phyloP scores from a whole-genome alignment of 2,329 filamentous ascomycete genomes.

The Ascochyta pisi region DNA sequence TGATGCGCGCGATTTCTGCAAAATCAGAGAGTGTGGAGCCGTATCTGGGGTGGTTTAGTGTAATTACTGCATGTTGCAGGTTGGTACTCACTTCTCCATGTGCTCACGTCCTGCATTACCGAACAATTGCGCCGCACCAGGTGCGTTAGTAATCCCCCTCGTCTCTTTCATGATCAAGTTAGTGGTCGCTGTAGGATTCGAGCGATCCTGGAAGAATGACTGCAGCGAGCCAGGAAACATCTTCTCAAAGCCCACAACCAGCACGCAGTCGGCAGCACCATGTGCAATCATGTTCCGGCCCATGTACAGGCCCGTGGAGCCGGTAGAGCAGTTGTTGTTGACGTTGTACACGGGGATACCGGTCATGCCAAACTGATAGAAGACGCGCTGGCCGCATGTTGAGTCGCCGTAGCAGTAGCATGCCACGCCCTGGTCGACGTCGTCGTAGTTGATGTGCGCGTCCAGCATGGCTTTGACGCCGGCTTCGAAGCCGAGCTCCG shows the following conservation, averaged over 20 bases:
- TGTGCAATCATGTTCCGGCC: conserved; percentile 79
- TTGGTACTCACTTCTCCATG: conserved; percentile 75
- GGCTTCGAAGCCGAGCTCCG: conserved; percentile 91
- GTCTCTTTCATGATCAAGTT: conserved; percentile 83
- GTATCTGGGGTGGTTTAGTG: conserved; percentile 62
- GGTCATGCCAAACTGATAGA: conserved; percentile 99
- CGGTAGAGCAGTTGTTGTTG: conserved; percentile 98
- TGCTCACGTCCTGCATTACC: conserved; percentile 94
- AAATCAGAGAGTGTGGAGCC: conserved; percentile 87
- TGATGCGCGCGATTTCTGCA: conserved; percentile 90
- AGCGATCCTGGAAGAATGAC: conserved; percentile 82
- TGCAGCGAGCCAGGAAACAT: conserved; percentile 93
- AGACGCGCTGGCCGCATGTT: conserved; percentile 93
- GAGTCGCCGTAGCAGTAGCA: conserved; percentile 98
- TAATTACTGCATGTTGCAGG: not conserved
- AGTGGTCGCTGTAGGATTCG: conserved; percentile 77
- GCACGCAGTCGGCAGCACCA: conserved; percentile 83
- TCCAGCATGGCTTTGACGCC: conserved; percentile 84
- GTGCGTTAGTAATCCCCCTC: conserved; percentile 79
- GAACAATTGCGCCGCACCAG: conserved; percentile 90
- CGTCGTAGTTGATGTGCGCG: conserved; percentile 93
- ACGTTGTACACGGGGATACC: conserved; percentile 96
- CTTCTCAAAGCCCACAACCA: conserved; percentile 97
- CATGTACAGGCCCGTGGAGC: conserved; percentile 88
- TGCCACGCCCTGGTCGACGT: conserved; percentile 93